These are phyloP conservation scores for Hibiscus syriacus DNA, from an alignment of 345 rosid species.

Conservation along the genomic window DNA sequence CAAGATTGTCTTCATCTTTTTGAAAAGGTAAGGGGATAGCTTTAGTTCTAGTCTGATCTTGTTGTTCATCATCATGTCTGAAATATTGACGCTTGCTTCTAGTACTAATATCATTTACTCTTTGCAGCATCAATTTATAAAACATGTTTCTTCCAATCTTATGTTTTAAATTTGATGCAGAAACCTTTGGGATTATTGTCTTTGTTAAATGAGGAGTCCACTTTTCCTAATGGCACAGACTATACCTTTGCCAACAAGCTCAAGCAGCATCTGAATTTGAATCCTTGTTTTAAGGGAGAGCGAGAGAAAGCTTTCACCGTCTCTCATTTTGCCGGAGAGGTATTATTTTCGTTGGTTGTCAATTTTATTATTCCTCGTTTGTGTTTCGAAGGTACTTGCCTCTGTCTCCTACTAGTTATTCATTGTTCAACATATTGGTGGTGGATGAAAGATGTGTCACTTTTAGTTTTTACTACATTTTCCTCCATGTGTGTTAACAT, in stretches of 20 bases:
- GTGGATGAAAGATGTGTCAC: not conserved
- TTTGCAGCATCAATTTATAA: not conserved
- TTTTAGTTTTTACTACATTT: not conserved
- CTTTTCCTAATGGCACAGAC: slow-evolving; percentile 93
- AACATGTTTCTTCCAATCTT: not conserved
- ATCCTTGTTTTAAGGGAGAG: slow-evolving; percentile 74
- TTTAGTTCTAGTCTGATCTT: not conserved
- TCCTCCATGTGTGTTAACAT: not conserved
- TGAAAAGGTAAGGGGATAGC: slow-evolving; percentile 65
- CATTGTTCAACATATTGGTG: not conserved
- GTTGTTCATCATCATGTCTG: not conserved
- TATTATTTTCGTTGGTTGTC: slow-evolving; percentile 15
- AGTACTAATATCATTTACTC: not conserved
- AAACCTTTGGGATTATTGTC: slow-evolving; percentile 89
- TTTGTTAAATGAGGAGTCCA: slow-evolving; percentile 92
- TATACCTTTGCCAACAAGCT: slow-evolving; percentile 92
- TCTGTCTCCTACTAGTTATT: not conserved
- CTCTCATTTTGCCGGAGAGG: slow-evolving; percentile 96
- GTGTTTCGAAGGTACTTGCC: not conserved
- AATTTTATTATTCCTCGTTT: not conserved
- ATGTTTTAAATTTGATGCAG: slow-evolving; percentile 36
- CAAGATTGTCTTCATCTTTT: slow-evolving; percentile 96
- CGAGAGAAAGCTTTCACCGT: slow-evolving; percentile 77
- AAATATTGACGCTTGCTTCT: not conserved
- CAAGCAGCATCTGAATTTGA: slow-evolving; percentile 69